Evolutionary conservation across 345 rosid genomes (phyloP).

Genomic region (Sisymbrium altissimum): DNA sequence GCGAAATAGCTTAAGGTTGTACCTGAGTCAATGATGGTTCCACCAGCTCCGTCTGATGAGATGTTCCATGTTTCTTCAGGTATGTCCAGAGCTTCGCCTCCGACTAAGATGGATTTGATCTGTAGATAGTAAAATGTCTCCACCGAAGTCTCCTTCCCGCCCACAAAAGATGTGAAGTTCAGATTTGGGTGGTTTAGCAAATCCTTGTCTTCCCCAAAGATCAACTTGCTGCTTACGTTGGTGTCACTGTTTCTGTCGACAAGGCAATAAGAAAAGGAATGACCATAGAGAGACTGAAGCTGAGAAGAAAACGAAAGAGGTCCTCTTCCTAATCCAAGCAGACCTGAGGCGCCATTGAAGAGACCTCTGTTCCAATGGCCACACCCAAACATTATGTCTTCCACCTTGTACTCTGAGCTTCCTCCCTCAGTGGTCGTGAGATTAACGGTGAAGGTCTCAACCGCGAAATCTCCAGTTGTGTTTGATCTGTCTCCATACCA

Average conservation of each 20-base stretch:
- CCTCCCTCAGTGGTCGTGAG: slow-evolving; percentile 38
- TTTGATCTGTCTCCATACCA: slow-evolving; percentile 90
- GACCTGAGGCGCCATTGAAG: slow-evolving; percentile 73
- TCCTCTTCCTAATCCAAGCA: slow-evolving; percentile 86
- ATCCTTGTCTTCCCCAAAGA: slow-evolving; percentile 64
- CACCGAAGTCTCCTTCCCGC: slow-evolving; percentile 30
- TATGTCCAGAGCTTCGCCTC: slow-evolving; percentile 55
- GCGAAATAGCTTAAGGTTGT: slow-evolving; percentile 62
- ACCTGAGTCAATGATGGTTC: slow-evolving; percentile 84
- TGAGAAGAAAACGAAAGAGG: slow-evolving; percentile 82
- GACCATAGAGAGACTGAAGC: slow-evolving; percentile 70
- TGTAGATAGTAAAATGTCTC: slow-evolving; percentile 70
- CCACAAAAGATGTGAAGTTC: slow-evolving; percentile 68
- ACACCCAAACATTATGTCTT: slow-evolving; percentile 79
- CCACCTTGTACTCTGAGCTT: slow-evolving; percentile 48
- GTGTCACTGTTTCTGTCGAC: slow-evolving; percentile 58
- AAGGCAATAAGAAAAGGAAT: slow-evolving; percentile 82
- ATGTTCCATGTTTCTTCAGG: slow-evolving; percentile 70
- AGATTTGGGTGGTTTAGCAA: slow-evolving; percentile 50
- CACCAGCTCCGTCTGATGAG: slow-evolving; percentile 64
- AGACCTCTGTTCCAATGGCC: slow-evolving; percentile 87
- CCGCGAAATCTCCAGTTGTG: slow-evolving; percentile 74
- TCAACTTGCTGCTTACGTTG: slow-evolving; percentile 69
- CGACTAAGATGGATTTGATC: slow-evolving; percentile 60
- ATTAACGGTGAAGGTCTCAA: slow-evolving; percentile 74